A percentile compares a stretch with the other conserved stretches of the same genome.
Conservation (phyloP, 345 rosid species). For the Gossypium thurberi region DNA sequence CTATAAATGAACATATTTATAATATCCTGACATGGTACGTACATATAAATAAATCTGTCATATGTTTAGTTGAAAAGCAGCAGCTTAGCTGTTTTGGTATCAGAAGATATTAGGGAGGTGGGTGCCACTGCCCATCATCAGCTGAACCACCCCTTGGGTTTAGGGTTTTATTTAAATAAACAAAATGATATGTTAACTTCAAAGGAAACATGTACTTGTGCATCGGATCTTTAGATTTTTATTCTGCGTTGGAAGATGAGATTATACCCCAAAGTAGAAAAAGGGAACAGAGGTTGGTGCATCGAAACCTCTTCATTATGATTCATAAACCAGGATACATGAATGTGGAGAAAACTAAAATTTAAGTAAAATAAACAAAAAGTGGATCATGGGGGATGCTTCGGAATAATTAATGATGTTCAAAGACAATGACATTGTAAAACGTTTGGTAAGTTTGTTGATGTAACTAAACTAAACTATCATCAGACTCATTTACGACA, state of each 20-base stretch:
- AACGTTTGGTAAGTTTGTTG: background rate
- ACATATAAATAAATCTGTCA: background rate
- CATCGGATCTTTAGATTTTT: conserved; percentile 3
- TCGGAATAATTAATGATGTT: background rate
- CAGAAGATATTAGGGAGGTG: background rate
- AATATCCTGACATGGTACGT: too few relatives aligned
- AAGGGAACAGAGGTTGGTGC: background rate
- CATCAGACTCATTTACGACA: too few relatives aligned
- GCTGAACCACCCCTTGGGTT: background rate
- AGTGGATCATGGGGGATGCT: background rate
- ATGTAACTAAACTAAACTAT: background rate
- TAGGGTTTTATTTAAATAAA: conserved; percentile 10
- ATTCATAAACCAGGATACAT: background rate
- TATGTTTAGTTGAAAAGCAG: background rate
- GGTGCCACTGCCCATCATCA: background rate
- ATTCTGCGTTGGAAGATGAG: conserved; percentile 16
- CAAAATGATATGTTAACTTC: background rate
- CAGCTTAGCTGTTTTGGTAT: background rate
- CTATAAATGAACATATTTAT: too few relatives aligned
- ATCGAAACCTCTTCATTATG: background rate
- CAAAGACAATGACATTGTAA: background rate
- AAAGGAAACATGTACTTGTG: conserved; percentile 9
- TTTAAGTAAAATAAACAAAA: background rate
- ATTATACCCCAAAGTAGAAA: background rate
- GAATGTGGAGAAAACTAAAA: background rate